These are phyloP conservation scores for Trichophyton verrucosum DNA, from an alignment of 2,329 filamentous ascomycete species.

Conservation along the genomic window DNA sequence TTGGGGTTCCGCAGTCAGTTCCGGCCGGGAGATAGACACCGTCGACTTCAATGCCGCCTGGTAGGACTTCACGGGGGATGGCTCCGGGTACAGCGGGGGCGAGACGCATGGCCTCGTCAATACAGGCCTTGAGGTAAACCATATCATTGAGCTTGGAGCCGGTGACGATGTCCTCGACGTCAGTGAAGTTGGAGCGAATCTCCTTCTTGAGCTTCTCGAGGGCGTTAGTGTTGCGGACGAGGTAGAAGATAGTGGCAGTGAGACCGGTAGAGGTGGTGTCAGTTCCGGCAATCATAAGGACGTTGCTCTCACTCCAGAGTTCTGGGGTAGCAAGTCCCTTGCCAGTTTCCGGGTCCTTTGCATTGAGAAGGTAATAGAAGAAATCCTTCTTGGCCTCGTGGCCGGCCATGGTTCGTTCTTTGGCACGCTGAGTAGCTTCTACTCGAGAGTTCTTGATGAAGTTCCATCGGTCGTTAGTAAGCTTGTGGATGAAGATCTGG, in stretches of 20 bases:
- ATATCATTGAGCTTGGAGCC: constrained; percentile 24
- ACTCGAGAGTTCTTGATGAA: constrained; percentile 17
- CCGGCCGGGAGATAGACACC: constrained; percentile 22
- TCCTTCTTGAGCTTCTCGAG: constrained; percentile 22
- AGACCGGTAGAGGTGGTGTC: constrained; percentile 33
- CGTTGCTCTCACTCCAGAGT: constrained; percentile 38
- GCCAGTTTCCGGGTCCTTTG: constrained; percentile 36
- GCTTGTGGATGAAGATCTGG: constrained; percentile 14
- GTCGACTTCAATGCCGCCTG: constrained; percentile 23
- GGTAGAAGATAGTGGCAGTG: constrained; percentile 30
- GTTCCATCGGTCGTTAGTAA: constrained; percentile 13
- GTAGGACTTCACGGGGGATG: constrained; percentile 22
- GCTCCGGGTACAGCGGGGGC: constrained; percentile 20
- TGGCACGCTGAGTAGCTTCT: constrained; percentile 32
- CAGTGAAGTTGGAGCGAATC: constrained; percentile 24
- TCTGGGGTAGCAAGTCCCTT: constrained; percentile 34
- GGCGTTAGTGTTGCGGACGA: constrained; percentile 23
- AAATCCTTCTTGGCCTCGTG: constrained; percentile 35
- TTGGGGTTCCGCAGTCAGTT: constrained; percentile 21
- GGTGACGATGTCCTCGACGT: constrained; percentile 26
- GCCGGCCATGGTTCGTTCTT: constrained; percentile 17
- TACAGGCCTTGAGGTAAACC: constrained; percentile 32
- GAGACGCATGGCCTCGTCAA: constrained; percentile 29
- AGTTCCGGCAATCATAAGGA: constrained; percentile 38
- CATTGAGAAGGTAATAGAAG: constrained; percentile 37